A percentile compares a stretch with the other conserved stretches of the same genome.
phyloP scores from a whole-genome alignment of 805 yeast genomes.

The Metschnikowia picachoensis region DNA sequence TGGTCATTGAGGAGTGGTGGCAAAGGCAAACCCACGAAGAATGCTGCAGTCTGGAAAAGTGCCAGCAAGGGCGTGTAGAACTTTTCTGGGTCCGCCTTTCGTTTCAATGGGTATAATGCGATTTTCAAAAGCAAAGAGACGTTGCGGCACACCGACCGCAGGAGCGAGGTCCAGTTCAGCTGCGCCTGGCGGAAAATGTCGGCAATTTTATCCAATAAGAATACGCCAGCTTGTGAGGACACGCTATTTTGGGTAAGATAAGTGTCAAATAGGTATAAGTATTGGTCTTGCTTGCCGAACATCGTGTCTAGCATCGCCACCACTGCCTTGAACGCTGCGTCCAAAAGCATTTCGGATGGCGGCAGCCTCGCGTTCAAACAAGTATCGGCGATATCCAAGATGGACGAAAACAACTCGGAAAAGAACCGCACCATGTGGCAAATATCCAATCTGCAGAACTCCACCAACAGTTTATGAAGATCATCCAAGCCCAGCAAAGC shows the following conservation, averaged over 20 bases:
- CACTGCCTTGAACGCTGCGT: constrained; percentile 48
- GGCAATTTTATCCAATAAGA: constrained; percentile 44
- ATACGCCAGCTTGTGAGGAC: constrained; percentile 50
- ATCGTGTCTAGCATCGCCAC: constrained; percentile 60
- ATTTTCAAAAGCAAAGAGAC: constrained; percentile 48
- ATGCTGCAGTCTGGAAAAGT: constrained; percentile 38
- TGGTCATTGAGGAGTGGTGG: constrained; percentile 57
- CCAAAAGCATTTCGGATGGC: constrained; percentile 30
- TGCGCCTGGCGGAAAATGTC: constrained; percentile 46
- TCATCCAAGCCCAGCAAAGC: constrained; percentile 40
- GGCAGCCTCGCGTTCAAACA: constrained; percentile 22
- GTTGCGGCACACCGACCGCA: constrained; percentile 61
- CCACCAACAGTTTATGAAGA: constrained; percentile 44
- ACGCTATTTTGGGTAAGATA: constrained; percentile 36
- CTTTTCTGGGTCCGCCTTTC: constrained; percentile 16
- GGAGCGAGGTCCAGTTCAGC: constrained; percentile 56
- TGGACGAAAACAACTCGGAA: constrained; percentile 46
- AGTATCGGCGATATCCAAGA: constrained; percentile 30
- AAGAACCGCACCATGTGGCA: constrained; percentile 56
- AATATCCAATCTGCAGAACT: constrained; percentile 52
- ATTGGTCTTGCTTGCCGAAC: constrained; percentile 63
- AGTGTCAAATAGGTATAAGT: constrained; percentile 51
- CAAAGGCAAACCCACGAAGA: constrained; percentile 46
- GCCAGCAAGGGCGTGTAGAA: constrained; percentile 28
- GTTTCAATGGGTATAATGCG: constrained; percentile 23